Base-by-base conservation (phyloP, 805 yeast genomes). In the Candida xyloterini region DNA sequence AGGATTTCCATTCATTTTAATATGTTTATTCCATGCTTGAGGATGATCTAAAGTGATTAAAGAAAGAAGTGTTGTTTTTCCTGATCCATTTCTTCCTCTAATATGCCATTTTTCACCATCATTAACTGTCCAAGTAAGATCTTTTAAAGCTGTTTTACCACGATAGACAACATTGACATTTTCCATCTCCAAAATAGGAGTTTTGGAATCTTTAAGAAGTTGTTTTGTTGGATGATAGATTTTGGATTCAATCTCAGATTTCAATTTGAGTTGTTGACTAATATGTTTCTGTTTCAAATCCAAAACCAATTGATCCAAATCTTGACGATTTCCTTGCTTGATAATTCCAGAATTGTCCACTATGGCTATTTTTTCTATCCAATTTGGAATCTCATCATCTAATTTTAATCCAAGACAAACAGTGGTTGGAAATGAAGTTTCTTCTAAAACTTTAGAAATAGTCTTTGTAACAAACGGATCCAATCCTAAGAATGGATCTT, bases 21-120 rank as follows among this genome's bases (percentile, higher is more conserved):
- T 71, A 15, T 73, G 76, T 5, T 78, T 72, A 50, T 78, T 81
- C 98, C 98, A 91, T 2, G 96, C 81, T 62, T 91, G 96, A 1
- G 99, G 99, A 58, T 91, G 99, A 53, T 91, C 99, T 4, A 95
- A 89, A 0, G 96, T 89, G 21, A 91, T 70, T 32, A 93, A 60
- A 2, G 97, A 78, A 11, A 93, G 62, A 16, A 91, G 63, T 0
- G 99, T 93, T 1, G 96, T 85, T 59, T 91, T 91, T 0, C 99
- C 99, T 0, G 95, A 74, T 1, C 99, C 99, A 50, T 93, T 91
- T 42, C 79, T 76, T 2, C 99, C 99, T 41, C 83, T 67, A 22
- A 91, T 71, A 56, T 93, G 95, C 95, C 97, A 88, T 53, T 77
- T 81, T 26, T 87, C 84, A 4, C 95, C 95, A 30, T 67, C 67